phyloP scores from a whole-genome alignment of 768 basidiomycete genomes.

The Amanita inopinata region DNA sequence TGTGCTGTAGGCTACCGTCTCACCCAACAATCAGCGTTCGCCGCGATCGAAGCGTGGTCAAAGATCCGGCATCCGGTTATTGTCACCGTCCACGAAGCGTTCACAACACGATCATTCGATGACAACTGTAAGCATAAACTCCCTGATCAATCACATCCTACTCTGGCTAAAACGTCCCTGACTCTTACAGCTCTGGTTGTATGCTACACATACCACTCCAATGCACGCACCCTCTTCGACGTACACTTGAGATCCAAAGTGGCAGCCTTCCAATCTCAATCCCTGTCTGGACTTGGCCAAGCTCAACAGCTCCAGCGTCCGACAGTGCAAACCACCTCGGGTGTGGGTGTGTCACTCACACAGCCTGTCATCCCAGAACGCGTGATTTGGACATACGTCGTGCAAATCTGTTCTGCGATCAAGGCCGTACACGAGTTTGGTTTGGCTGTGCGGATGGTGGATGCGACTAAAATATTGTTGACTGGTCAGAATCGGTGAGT shows the following conservation, averaged over 20 bases:
- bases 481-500: conserved; percentile 81
- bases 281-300: conserved; percentile 15
- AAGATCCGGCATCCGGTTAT: conserved; percentile 79
- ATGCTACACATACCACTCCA: conserved; percentile 83
- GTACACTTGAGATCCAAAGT: conserved; percentile 58
- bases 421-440: conserved; percentile 78
- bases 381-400: conserved; percentile 85
- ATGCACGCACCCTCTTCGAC: conserved; percentile 74
- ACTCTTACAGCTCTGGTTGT: conserved; percentile 68
- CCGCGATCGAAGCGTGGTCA: conserved; percentile 78
- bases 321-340: conserved; percentile 13
- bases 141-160: conserved; percentile 2
- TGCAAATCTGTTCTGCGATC: conserved; percentile 83
- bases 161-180: neutral
- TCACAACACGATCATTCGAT: conserved; percentile 87
- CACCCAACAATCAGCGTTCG: conserved; percentile 72
- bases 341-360: too few species aligned
- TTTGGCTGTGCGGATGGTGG: conserved; percentile 72
- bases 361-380: conserved; percentile 55
- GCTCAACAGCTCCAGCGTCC: conserved; percentile 13
- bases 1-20: conserved; percentile 65
- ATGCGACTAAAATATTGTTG: conserved; percentile 78
- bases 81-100: conserved; percentile 79
- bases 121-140: conserved; percentile 71
- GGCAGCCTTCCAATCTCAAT: conserved; percentile 18